These are phyloP conservation scores for Irineochytrium annulatum DNA, from an alignment of 192 early-diverging fungal genomes.

Conservation along the genomic window DNA sequence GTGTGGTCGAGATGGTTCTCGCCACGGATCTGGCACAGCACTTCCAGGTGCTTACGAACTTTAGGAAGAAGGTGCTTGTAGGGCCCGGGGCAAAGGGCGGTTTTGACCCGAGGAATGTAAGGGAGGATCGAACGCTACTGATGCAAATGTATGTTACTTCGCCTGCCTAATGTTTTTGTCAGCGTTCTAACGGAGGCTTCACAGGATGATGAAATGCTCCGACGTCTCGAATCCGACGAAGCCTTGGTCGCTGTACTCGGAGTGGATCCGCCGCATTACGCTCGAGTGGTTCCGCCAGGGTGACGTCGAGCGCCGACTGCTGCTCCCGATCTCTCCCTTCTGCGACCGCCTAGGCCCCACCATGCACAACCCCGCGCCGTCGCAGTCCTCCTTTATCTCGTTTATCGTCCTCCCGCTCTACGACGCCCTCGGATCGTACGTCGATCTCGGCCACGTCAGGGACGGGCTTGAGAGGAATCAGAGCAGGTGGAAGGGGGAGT, in stretches of 20 bases:
- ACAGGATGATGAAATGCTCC: conserved; percentile 52
- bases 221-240: conserved; percentile 63
- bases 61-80: conserved; percentile 44
- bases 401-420: conserved; percentile 51
- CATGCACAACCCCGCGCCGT: conserved; percentile 27
- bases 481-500: conserved; percentile 10
- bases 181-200: not conserved
- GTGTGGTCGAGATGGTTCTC: conserved; percentile 54
- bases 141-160: conserved; percentile 45
- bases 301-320: conserved; percentile 46
- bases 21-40: conserved; percentile 53
- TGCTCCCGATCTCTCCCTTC: conserved; percentile 56
- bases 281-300: conserved; percentile 54
- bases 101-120: conserved; percentile 41
- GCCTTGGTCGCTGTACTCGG: conserved; percentile 37
- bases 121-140: conserved; percentile 44
- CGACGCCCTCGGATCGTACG: conserved; percentile 43
- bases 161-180: not conserved
- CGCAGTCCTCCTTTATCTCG: conserved; percentile 50
- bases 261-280: conserved; percentile 52
- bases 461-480: conserved; percentile 30
- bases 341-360: conserved; percentile 46
- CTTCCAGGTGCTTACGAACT: conserved; percentile 40
- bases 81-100: conserved; percentile 31
- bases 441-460: conserved; percentile 29